Evolutionary conservation across 768 basidiomycete genomes (phyloP).

Genomic region (Tricholoma saponaceum): DNA sequence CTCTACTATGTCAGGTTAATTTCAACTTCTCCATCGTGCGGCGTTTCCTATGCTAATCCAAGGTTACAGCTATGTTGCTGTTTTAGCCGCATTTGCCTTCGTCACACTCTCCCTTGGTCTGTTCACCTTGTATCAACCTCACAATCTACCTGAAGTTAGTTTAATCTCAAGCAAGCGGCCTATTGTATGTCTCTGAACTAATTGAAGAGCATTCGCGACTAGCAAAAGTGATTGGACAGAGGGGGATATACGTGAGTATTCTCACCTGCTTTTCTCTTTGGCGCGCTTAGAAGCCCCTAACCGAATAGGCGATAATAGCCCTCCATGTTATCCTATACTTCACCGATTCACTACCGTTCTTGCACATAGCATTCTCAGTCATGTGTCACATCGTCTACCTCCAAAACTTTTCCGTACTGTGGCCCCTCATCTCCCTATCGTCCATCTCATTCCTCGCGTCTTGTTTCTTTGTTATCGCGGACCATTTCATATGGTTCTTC

Average conservation of each 20-base stretch:
- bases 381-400: conserved; percentile 85
- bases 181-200: conserved; percentile 90
- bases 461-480: conserved; percentile 76
- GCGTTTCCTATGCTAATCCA: conserved; percentile 1
- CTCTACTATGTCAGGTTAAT: conserved; percentile 60
- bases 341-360: conserved; percentile 76
- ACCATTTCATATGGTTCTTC: conserved; percentile 98
- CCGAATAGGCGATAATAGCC: conserved; percentile 65
- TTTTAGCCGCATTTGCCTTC: conserved; percentile 77
- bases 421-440: conserved; percentile 92
- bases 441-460: conserved; percentile 83
- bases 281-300: conserved; percentile 1
- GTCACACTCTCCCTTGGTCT: conserved; percentile 88
- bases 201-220: conserved; percentile 89
- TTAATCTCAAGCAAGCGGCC: conserved; percentile 69
- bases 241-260: conserved; percentile 79
- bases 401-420: conserved; percentile 83
- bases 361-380: conserved; percentile 75
- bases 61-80: conserved; percentile 63
- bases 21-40: not conserved
- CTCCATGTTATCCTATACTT: conserved; percentile 77
- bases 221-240: conserved; percentile 80
- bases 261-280: not conserved
- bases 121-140: conserved; percentile 12
- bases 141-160: not conserved